Base-by-base conservation (phyloP, 352 stramenopile genomes). In the Globisporangium echinulatum region DNA sequence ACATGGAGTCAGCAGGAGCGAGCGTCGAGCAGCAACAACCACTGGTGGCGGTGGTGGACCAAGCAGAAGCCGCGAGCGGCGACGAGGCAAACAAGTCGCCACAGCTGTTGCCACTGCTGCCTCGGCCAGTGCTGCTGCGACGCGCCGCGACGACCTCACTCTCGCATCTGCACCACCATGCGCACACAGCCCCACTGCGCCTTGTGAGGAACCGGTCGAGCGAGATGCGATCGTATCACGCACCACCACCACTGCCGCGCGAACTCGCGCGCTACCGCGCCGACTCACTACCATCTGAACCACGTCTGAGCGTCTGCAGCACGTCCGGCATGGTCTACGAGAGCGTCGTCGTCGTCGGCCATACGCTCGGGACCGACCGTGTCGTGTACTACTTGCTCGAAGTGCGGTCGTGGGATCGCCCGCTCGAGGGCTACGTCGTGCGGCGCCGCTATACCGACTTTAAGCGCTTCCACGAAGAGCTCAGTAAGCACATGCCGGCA, bases 381-480 rank as follows among this genome's bases (percentile, higher is more conserved):
- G 67, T 89, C 52, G 80, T 89, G 53, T 90, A 90, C 67, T 90
- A 92, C 64, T 64, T 90, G 43, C 51, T 92, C 44, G 80, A 92
- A 52, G 78, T 92, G 59, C 74, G 78, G 14, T 88, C 79, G 14
- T 82, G 72, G 67, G 80, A 90, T 52, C 75, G 70, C 51, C 82
- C 82, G 40, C 78, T 92, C 5, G 82, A 92, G n/a, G 75, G 73
- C 9, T 92, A 92, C 72, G 81, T 89, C 52, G 74, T 92, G 49
- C 79, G 82, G 15, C 76, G 82, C 19, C 76, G 82, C 6, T 92
- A 86, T 69, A 87, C 84, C 58, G 82, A 92, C 62, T 90, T 92
- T 52, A 79, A 77, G 62, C 64, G 70, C 48, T 77, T 92, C 64
- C 75, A 90, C 58, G 52, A 74, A 1, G 65, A 80, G 38, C 67